Evolutionary conservation across 1,284 basidiomycete species (phyloP).

Genomic region (Phenoliferia sp.): DNA sequence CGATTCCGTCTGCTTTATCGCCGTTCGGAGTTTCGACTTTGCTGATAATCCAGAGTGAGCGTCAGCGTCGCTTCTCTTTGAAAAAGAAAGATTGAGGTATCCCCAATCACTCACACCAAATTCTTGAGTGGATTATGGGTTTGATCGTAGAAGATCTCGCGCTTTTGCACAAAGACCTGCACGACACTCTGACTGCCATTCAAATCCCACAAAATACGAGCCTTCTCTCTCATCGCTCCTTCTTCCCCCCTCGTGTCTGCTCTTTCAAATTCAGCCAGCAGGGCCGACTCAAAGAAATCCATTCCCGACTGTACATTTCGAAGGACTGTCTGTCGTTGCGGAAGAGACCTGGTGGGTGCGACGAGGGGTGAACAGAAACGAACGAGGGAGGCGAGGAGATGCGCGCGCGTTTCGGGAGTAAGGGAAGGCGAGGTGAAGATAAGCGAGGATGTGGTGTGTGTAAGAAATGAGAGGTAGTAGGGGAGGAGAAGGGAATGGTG

Average conservation of each 20-base stretch:
- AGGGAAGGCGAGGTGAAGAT: slow-evolving; percentile 29
- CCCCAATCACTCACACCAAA: slow-evolving; percentile 75
- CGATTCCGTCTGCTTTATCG: slow-evolving; percentile 52
- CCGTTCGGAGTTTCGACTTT: slow-evolving; percentile 28
- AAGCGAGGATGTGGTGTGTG: slow-evolving; percentile 37
- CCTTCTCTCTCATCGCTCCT: slow-evolving; percentile 66
- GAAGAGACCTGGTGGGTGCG: slow-evolving; percentile 64
- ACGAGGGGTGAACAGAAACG: slow-evolving; percentile 61
- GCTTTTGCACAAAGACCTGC: slow-evolving; percentile 82
- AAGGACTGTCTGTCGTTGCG: slow-evolving; percentile 44
- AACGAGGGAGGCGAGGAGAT: slow-evolving; percentile 60
- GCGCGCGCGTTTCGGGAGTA: slow-evolving; percentile 25
- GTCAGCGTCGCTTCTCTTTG: slow-evolving; percentile 31
- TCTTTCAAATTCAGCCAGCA: slow-evolving; percentile 76
- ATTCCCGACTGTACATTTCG: slow-evolving; percentile 68
- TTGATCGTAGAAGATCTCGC: slow-evolving; percentile 86
- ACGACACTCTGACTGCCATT: slow-evolving; percentile 48
- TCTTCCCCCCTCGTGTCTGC: slow-evolving; percentile 70
- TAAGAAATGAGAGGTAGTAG: slow-evolving; percentile 35
- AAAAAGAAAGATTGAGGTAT: not conserved
- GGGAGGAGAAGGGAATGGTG: slow-evolving; percentile 34
- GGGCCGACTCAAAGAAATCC: slow-evolving; percentile 78
- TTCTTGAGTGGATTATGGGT: slow-evolving; percentile 77
- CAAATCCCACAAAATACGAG: slow-evolving; percentile 77
- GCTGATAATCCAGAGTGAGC: slow-evolving; percentile 14